Evolutionary conservation across 2,329 filamentous ascomycete genomes (phyloP).

Genomic region (Fusarium kyushuense): DNA sequence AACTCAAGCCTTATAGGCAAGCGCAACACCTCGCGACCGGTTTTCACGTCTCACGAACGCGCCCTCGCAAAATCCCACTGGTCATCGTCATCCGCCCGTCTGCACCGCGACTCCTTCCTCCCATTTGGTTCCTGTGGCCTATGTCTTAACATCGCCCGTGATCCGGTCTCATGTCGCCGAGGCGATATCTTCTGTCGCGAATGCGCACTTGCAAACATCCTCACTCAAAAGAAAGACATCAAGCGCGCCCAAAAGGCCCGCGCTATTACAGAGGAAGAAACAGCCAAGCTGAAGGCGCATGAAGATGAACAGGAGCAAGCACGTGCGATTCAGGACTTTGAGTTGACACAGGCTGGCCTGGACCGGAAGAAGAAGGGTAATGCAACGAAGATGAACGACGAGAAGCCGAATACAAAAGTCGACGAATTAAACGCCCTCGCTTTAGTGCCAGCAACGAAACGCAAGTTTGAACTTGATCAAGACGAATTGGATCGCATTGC

Average conservation of each 20-base stretch:
- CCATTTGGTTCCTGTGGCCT: constrained; percentile 90
- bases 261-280: constrained; percentile 71
- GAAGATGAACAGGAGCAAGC: constrained; percentile 77
- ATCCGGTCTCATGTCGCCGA: constrained; percentile 84
- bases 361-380: constrained; percentile 53
- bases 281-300: constrained; percentile 68
- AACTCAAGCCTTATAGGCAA: constrained; percentile 66
- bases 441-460: constrained; percentile 61
- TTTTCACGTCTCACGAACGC: constrained; percentile 95
- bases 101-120: constrained; percentile 90
- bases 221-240: constrained; percentile 91
- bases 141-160: constrained; percentile 83
- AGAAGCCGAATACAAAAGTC: constrained; percentile 1
- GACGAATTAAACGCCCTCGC: constrained; percentile 16
- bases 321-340: constrained; percentile 83
- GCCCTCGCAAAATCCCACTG: constrained; percentile 83
- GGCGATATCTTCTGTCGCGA: constrained; percentile 97
- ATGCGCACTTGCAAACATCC: constrained; percentile 90
- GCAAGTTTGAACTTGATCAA: constrained; percentile 81
- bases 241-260: constrained; percentile 79
- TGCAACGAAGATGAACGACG: constrained; percentile 55
- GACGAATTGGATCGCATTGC: constrained; percentile 79
- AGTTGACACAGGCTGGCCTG: constrained; percentile 82
- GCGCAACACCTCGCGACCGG: constrained; percentile 89
- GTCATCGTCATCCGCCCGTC: constrained; percentile 84